Percentiles rank a stretch among this genome's conserved stretches.
These are phyloP conservation scores for Phytophthora sp. DNA, from an alignment of 352 stramenopile genomes.

Conservation along the genomic window DNA sequence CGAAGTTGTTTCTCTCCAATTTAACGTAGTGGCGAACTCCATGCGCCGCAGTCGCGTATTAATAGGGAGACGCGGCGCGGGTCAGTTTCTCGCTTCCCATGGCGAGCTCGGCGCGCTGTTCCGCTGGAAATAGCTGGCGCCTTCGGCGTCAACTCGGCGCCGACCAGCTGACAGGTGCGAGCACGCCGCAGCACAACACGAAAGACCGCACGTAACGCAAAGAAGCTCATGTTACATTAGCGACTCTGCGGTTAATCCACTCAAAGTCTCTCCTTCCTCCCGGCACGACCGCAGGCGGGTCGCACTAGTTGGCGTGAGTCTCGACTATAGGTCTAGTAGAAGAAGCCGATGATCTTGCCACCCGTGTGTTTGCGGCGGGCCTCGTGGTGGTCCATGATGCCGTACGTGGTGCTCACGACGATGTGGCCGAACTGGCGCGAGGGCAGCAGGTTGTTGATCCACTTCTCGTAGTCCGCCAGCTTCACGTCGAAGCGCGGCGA, in stretches of 20 bases:
- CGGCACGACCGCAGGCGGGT: constrained; percentile 13
- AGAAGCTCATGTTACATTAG: constrained; percentile 35
- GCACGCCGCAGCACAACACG: not conserved
- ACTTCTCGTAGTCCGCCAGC: constrained; percentile 98
- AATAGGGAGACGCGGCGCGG: constrained; percentile 12
- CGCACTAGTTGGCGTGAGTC: constrained; percentile 24
- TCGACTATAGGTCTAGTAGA: constrained; percentile 92
- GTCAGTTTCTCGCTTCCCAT: constrained; percentile 31
- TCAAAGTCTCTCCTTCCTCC: constrained; percentile 38
- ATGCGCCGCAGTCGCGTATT: constrained; percentile 11
- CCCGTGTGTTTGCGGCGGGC: constrained; percentile 99
- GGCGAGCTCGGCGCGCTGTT: too few species aligned
- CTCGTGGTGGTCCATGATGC: constrained; percentile 94
- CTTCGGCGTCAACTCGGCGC: too few species aligned
- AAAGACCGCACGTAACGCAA: constrained; percentile 15
- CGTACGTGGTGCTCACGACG: constrained; percentile 89
- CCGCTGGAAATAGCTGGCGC: too few species aligned
- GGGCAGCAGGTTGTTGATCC: constrained; percentile 99
- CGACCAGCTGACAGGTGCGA: too few species aligned
- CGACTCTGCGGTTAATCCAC: constrained; percentile 25
- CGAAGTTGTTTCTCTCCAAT: constrained; percentile 11
- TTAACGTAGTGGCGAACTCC: constrained; percentile 15
- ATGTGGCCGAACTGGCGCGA: constrained; percentile 99
- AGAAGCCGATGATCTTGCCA: constrained; percentile 99
- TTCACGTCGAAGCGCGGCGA: constrained; percentile 98